Base-by-base conservation (phyloP, 2,329 filamentous ascomycete species). In the Cordyceps sp. region DNA sequence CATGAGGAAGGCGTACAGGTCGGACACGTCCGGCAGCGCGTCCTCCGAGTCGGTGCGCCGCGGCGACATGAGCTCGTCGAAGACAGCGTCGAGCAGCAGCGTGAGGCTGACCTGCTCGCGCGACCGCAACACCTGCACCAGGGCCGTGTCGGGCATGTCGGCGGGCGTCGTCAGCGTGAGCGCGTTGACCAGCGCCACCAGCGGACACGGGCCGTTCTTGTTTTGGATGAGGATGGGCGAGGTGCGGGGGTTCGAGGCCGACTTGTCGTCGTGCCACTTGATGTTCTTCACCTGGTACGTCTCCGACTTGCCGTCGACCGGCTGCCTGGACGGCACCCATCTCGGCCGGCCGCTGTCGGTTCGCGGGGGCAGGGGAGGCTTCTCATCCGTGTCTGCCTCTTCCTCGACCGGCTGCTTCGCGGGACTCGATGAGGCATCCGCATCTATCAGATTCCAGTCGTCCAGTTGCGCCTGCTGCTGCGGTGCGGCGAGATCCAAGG, bases 241-340 rank as follows among this genome's bases (percentile, higher is more conserved):
- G n/a, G 69, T 66, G 27, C 83, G 68, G 24, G 82, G 63, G 33
- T 72, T 72, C n/a, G 68, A 63, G 2, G 62, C 50, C 0, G 66
- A 61, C 10, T 50, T 67, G 3, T 62, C 54, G 49, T 94, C 83
- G 37, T 75, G 64, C 86, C 88, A 96, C 37, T 71, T 75, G 38
- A 96, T 77, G 37, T 86, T 85, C 49, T 93, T 92, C 50, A 96
- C 86, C 34, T 85, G 79, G 45, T 98, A 96, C 1, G 84, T 90
- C 52, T 94, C 85, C 0, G 64, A 57, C 42, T 64, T 65, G 29
- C 54, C 57, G n/a, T 59, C 52, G 3, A 59, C 50, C 2, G 58
- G 55, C 1, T 57, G 51, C 22, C 60, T 53, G 1, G 62, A 57
- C 0, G 59, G 56, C 13, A 45, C 42, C 52, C 52, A 58, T 29